Conservation (phyloP, 805 yeast species). For the Monosporozyma servazzii region DNA sequence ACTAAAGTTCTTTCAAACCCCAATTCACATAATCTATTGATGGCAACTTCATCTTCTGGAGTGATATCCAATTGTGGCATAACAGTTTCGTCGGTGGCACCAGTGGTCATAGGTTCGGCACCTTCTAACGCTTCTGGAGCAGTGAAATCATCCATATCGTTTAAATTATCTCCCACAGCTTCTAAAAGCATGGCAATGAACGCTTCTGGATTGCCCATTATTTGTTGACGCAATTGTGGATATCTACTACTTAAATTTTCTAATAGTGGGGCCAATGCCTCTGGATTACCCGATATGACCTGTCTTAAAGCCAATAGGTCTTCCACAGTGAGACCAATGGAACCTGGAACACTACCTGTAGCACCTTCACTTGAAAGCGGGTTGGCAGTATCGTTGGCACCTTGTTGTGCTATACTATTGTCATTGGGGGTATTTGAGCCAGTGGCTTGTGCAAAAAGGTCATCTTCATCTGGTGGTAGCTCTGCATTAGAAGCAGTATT, state of each 20-base stretch:
- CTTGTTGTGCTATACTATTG: background rate
- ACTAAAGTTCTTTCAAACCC: slow-evolving; percentile 87
- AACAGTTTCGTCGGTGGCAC: background rate
- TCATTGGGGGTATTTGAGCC: slow-evolving; percentile 25
- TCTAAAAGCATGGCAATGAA: slow-evolving; percentile 66
- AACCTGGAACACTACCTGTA: slow-evolving; percentile 25
- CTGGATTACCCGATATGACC: slow-evolving; percentile 78
- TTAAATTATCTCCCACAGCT: slow-evolving; percentile 44
- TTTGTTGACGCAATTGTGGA: slow-evolving; percentile 76
- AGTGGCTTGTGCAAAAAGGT: slow-evolving; percentile 38
- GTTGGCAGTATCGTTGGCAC: slow-evolving; percentile 7
- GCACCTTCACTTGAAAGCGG: slow-evolving; percentile 10
- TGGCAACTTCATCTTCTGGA: slow-evolving; percentile 82
- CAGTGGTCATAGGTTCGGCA: slow-evolving; percentile 28
- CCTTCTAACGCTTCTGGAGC: background rate
- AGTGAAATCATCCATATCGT: slow-evolving; percentile 30
- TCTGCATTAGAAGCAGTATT: background rate
- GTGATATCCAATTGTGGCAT: slow-evolving; percentile 47
- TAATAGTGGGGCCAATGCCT: slow-evolving; percentile 71
- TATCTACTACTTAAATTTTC: slow-evolving; percentile 73
- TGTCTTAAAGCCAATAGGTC: slow-evolving; percentile 58
- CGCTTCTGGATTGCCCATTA: slow-evolving; percentile 82
- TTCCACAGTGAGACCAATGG: slow-evolving; percentile 37
- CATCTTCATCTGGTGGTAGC: slow-evolving; percentile 22
- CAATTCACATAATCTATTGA: slow-evolving; percentile 77